phyloP scores from a whole-genome alignment of 768 basidiomycete genomes.

The Podaxis sp. region DNA sequence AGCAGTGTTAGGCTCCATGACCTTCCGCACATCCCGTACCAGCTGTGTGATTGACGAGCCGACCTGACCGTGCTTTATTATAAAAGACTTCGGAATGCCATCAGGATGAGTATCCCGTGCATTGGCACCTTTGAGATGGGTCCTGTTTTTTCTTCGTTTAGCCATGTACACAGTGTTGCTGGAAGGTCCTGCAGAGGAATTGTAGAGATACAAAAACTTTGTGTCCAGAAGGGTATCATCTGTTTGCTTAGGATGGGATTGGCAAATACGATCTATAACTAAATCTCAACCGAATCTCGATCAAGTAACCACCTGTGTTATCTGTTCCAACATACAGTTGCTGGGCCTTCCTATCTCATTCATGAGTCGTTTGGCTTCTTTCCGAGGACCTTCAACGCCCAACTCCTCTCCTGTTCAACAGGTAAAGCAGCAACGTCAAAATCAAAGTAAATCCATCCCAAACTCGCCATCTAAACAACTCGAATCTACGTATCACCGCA shows the following conservation, averaged over 20 bases:
- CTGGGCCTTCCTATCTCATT: neutral
- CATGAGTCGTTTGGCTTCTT: constrained; percentile 63
- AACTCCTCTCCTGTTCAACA: constrained; percentile 57
- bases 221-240: neutral
- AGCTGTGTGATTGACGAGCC: constrained; percentile 84
- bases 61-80: constrained; percentile 94
- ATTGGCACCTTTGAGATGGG: constrained; percentile 64
- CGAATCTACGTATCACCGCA: constrained; percentile 82
- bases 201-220: constrained; percentile 12
- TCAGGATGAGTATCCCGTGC: constrained; percentile 28
- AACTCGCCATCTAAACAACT: constrained; percentile 43
- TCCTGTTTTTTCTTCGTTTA: constrained; percentile 73
- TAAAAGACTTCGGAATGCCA: constrained; percentile 81
- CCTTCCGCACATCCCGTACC: constrained; percentile 88
- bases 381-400: constrained; percentile 77
- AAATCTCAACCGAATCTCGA: neutral
- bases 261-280: neutral
- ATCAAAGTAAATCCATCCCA: constrained; percentile 16
- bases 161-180: constrained; percentile 42
- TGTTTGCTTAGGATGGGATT: constrained; percentile 1
- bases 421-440: constrained; percentile 28
- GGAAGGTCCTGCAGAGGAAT: neutral
- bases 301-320: neutral
- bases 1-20: constrained; percentile 98
- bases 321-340: neutral